Percentiles rank a stretch among this genome's conserved stretches.
Conservation (phyloP, 345 rosid species). For the Cardamine occulta region DNA sequence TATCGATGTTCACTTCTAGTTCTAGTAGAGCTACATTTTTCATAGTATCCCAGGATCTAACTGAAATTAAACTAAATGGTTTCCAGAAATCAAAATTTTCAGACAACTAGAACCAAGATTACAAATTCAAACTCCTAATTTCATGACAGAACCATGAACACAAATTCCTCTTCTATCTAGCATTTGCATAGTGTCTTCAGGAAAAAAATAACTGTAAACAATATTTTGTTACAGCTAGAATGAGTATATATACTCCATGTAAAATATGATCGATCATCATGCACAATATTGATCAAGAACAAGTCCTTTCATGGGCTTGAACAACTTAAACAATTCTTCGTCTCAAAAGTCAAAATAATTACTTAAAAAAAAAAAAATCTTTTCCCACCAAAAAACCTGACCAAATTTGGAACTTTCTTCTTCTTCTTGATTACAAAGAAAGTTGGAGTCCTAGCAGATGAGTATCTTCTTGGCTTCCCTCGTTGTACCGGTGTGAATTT, state of each 20-base stretch:
- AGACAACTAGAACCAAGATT: not conserved
- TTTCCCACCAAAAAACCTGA: conserved; percentile 55
- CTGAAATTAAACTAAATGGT: too few species aligned
- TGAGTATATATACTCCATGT: not conserved
- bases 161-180: too few species aligned
- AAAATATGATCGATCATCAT: not conserved
- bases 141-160: too few species aligned
- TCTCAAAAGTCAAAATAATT: too few species aligned
- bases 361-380: not conserved
- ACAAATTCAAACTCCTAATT: too few species aligned
- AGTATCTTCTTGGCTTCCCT: conserved; percentile 47
- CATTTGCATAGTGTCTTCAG: too few species aligned
- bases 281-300: not conserved
- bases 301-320: not conserved
- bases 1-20: too few species aligned
- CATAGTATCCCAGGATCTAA: too few species aligned
- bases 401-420: conserved; percentile 54
- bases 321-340: too few species aligned
- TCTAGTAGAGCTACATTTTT: too few species aligned
- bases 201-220: too few species aligned
- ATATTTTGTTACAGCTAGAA: not conserved
- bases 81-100: not conserved
- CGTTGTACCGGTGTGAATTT: conserved; percentile 48
- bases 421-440: conserved; percentile 58
- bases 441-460: conserved; percentile 50